Evolutionary conservation across 2,329 filamentous ascomycete genomes (phyloP).

Genomic region (Xylaria arbuscula): DNA sequence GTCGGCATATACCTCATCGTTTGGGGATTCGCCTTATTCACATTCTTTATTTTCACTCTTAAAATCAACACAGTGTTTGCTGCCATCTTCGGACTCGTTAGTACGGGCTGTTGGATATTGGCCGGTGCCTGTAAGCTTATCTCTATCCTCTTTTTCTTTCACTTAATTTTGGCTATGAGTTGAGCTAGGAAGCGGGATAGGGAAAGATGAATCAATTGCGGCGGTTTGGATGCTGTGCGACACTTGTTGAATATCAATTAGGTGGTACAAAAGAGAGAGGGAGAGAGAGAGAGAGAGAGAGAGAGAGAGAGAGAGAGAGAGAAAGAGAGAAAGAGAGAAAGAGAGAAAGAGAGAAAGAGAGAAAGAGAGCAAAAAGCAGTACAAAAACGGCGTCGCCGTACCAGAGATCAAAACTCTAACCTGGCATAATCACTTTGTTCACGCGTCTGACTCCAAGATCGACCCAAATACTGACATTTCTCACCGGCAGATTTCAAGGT

Average conservation of each 20-base stretch:
- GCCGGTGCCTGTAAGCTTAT: slow-evolving; percentile 54
- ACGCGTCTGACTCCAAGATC: not conserved
- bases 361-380: not conserved
- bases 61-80: slow-evolving; percentile 63
- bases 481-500: slow-evolving; percentile 34
- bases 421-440: not conserved
- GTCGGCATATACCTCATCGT: slow-evolving; percentile 62
- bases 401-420: not conserved
- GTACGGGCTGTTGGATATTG: slow-evolving; percentile 58
- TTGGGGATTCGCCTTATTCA: slow-evolving; percentile 63
- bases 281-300: not conserved
- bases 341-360: not conserved
- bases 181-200: not conserved
- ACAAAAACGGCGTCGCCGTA: not conserved
- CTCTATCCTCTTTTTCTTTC: not conserved
- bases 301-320: too few relatives aligned
- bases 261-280: too few relatives aligned
- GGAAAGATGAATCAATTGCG: too few relatives aligned
- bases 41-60: slow-evolving; percentile 63
- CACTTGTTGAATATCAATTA: too few relatives aligned
- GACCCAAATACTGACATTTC: slow-evolving; percentile 3
- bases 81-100: slow-evolving; percentile 60
- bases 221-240: too few relatives aligned
- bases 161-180: not conserved
- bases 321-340: too few relatives aligned